phyloP scores from a whole-genome alignment of 2,329 filamentous ascomycete species.

The Fusarium sp. region DNA sequence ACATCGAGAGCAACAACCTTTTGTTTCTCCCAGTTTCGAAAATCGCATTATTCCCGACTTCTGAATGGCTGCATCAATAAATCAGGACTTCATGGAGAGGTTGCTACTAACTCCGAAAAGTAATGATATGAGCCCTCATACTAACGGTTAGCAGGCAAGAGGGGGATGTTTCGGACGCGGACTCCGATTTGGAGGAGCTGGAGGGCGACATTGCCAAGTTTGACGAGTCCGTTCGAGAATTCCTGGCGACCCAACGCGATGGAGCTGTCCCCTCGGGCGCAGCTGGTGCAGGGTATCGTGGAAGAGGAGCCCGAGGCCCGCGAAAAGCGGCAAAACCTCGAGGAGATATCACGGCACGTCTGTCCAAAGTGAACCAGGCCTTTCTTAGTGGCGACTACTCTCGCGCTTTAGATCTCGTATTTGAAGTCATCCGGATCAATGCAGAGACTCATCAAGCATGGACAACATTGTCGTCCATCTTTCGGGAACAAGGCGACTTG shows the following conservation, averaged over 20 bases:
- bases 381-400: slow-evolving; percentile 73
- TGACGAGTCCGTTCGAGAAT: slow-evolving; percentile 57
- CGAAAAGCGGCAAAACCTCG: slow-evolving; percentile 75
- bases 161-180: slow-evolving; percentile 53
- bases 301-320: slow-evolving; percentile 57
- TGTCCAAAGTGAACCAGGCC: slow-evolving; percentile 75
- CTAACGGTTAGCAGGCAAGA: slow-evolving; percentile 26
- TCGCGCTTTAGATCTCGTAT: slow-evolving; percentile 68
- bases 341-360: slow-evolving; percentile 76
- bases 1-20: background rate
- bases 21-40: background rate
- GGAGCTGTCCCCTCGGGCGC: slow-evolving; percentile 34
- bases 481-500: slow-evolving; percentile 69
- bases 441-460: slow-evolving; percentile 75
- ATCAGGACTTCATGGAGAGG: slow-evolving; percentile 13
- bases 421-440: slow-evolving; percentile 76
- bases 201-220: slow-evolving; percentile 58
- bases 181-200: slow-evolving; percentile 60
- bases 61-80: slow-evolving; percentile 5
- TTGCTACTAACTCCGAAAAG: background rate
- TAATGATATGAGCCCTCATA: background rate
- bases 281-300: slow-evolving; percentile 39
- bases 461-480: slow-evolving; percentile 71
- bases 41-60: background rate
- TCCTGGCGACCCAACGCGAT: slow-evolving; percentile 54